Conservation (phyloP, 768 basidiomycete genomes). For the Coprinellus micaceus region DNA sequence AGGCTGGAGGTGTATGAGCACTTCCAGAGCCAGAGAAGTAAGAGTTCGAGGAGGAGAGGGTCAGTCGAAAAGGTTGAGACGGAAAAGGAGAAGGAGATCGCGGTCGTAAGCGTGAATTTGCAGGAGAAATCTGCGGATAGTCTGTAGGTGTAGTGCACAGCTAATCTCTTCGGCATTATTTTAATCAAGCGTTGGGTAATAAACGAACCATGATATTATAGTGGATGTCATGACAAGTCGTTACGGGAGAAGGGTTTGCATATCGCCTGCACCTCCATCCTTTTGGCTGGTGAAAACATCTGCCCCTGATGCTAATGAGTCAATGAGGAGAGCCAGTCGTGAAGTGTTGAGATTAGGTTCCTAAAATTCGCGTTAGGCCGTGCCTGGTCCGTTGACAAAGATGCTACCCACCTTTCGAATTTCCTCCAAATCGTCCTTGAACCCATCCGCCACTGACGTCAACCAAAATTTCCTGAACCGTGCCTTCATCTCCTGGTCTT, state of each 20-base stretch:
- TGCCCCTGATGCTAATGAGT: constrained; percentile 76
- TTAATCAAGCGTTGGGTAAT: too few relatives aligned
- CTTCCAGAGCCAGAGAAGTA: neutral
- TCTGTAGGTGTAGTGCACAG: too few relatives aligned
- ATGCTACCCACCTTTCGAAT: constrained; percentile 63
- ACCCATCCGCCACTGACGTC: constrained; percentile 76
- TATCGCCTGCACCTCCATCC: constrained; percentile 51
- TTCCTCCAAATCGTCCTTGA: constrained; percentile 78
- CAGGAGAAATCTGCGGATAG: neutral
- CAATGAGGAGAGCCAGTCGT: constrained; percentile 70
- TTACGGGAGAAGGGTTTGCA: constrained; percentile 66
- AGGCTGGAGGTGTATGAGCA: constrained; percentile 3
- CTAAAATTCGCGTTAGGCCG: constrained; percentile 18
- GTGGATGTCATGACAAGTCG: neutral
- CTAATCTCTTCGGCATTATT: too few relatives aligned
- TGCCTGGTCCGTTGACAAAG: neutral
- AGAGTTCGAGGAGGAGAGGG: neutral
- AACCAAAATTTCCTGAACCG: constrained; percentile 86
- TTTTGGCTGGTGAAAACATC: constrained; percentile 58
- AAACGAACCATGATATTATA: too few relatives aligned
- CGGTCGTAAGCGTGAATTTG: neutral
- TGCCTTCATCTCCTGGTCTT: constrained; percentile 56
- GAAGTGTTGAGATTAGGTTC: constrained; percentile 68
- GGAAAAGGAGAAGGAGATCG: neutral
- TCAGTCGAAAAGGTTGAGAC: neutral